Evolutionary conservation across 1,284 basidiomycete genomes (phyloP).

Genomic region (Fistulina hepatica): DNA sequence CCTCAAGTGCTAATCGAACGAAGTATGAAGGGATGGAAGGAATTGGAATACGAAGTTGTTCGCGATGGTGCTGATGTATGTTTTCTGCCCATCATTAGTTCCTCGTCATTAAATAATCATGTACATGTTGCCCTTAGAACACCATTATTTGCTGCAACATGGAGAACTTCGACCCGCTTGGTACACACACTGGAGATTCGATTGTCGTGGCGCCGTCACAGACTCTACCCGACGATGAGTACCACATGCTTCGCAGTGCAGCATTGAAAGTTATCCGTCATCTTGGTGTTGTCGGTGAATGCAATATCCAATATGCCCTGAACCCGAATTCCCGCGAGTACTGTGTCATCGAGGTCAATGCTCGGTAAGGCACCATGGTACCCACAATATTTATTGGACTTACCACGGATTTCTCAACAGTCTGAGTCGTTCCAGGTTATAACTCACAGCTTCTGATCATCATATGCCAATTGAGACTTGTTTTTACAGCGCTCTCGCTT

Average conservation of each 20-base stretch:
- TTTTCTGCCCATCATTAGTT: slow-evolving; percentile 15
- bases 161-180: slow-evolving; percentile 99
- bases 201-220: slow-evolving; percentile 99
- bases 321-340: slow-evolving; percentile 91
- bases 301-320: slow-evolving; percentile 98
- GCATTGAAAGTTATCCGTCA: slow-evolving; percentile 97
- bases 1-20: slow-evolving; percentile 98
- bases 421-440: slow-evolving; percentile 48
- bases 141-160: slow-evolving; percentile 96
- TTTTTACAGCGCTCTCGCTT: slow-evolving; percentile 73
- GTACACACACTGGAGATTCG: slow-evolving; percentile 99
- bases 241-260: slow-evolving; percentile 97
- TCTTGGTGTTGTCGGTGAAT: slow-evolving; percentile 97
- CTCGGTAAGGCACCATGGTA: slow-evolving; percentile 46
- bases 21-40: slow-evolving; percentile 99
- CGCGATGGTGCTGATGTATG: slow-evolving; percentile 89
- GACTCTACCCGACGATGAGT: slow-evolving; percentile 94
- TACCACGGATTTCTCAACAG: slow-evolving; percentile 17
- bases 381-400: neutral
- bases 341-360: slow-evolving; percentile 97
- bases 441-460: slow-evolving; percentile 3
- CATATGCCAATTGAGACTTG: slow-evolving; percentile 5
- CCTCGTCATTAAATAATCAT: slow-evolving; percentile 5
- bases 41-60: slow-evolving; percentile 98
- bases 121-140: no score